These are phyloP conservation scores for Trametes maxima DNA, from an alignment of 768 basidiomycete genomes.

Conservation along the genomic window DNA sequence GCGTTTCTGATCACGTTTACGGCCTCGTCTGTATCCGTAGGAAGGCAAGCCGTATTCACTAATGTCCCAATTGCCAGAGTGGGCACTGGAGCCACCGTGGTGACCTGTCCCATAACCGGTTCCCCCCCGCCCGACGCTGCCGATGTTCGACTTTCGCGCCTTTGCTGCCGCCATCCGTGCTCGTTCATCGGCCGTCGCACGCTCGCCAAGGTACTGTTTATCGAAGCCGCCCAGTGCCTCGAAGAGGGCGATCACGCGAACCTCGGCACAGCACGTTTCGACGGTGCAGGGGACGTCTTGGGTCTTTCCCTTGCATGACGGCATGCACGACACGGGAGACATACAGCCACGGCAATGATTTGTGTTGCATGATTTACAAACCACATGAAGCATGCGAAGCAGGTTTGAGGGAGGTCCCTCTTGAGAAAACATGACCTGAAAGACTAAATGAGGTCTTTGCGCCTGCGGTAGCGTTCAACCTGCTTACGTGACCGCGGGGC, in stretches of 20 bases:
- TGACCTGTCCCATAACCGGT: constrained; percentile 49
- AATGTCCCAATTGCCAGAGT: not conserved
- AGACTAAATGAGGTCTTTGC: constrained; percentile 27
- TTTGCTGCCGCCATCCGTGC: constrained; percentile 35
- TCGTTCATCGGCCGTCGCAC: constrained; percentile 41
- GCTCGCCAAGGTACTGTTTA: constrained; percentile 46
- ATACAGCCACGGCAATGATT: constrained; percentile 56
- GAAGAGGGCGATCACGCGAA: constrained; percentile 53
- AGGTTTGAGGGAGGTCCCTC: constrained; percentile 29
- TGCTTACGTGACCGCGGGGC: constrained; percentile 45
- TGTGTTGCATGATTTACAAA: constrained; percentile 45
- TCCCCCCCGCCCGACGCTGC: constrained; percentile 52
- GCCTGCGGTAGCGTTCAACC: not conserved
- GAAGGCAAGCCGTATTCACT: not conserved
- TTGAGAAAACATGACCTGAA: constrained; percentile 33
- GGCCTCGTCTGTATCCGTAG: constrained; percentile 14
- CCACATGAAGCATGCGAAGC: constrained; percentile 44
- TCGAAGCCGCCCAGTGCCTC: constrained; percentile 54
- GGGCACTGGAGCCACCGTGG: constrained; percentile 3
- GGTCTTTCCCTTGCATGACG: constrained; percentile 46
- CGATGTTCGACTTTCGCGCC: constrained; percentile 20
- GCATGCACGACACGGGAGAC: constrained; percentile 39
- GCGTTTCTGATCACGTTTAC: not conserved
- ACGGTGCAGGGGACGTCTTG: constrained; percentile 39
- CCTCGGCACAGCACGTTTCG: constrained; percentile 47